Evolutionary conservation across 2,329 filamentous ascomycete genomes (phyloP), one percentile per base, ranked within the genome.

Genomic region (Penicillium sp.): DNA sequence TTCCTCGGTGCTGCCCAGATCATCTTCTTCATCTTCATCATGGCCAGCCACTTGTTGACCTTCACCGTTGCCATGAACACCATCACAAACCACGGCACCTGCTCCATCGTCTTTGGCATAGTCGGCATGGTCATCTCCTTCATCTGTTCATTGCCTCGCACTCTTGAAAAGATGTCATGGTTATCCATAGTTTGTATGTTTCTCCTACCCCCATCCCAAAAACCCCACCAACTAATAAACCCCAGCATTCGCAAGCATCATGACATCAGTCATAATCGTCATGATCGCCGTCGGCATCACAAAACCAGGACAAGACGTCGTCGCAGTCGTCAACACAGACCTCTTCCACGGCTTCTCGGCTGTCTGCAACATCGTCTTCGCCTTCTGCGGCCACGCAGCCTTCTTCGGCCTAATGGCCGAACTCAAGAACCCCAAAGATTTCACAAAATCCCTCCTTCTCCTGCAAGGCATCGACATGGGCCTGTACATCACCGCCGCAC

Each of bases 21-120:
- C 10, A 72, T 90, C 19, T 84, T 89, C 71, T 77, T 90, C 39
- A 75, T 87, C 54, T 89, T 91, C 74, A 82, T 89, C 64, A 86
- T 88, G 73, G 86, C 83, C 34, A 88, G 86, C n/a, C 89, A 91
- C 73, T 79, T 88, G 50, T 76, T 90, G 60, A 89, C 87, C 0
- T 89, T 89, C 62, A 82, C 81, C 33, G 87, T 90, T 65, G 87
- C 87, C 63, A 83, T 90, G 72, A 86, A 86, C 64, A 84, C 81
- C 50, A 77, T 90, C 50, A 86, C 85, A 5, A 71, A 82, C 4
- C 81, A 87, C 60, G 82, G 79, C 0, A 80, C 82, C 0, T 90
- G 87, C 71, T 86, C 85, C 4, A 84, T 89, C 55, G 77, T 85
- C 1, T 89, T 85, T 74, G 83, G 81, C 4, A 76, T 86, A n/a